A percentile compares a stretch with the other conserved stretches of the same genome.
Evolutionary conservation across 805 yeast species (phyloP).

Genomic region (Metschnikowia lochheadii): DNA sequence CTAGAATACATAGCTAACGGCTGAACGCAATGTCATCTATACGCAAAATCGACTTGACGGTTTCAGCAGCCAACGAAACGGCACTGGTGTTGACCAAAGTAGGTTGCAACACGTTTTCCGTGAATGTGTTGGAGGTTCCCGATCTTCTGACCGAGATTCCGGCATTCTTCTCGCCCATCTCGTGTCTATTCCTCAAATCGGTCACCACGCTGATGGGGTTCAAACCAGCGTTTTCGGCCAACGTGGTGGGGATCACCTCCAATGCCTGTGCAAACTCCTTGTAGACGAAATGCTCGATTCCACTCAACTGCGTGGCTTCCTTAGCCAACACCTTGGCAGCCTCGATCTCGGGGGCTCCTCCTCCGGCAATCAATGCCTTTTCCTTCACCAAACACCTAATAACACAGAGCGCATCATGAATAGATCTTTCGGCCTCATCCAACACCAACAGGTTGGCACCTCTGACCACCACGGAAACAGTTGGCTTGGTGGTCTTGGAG

Average conservation of each 20-base stretch:
- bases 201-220: constrained; percentile 89
- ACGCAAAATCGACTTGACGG: constrained; percentile 91
- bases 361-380: constrained; percentile 92
- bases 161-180: constrained; percentile 85
- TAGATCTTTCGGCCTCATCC: constrained; percentile 95
- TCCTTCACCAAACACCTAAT: constrained; percentile 82
- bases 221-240: constrained; percentile 94
- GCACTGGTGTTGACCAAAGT: constrained; percentile 93
- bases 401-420: constrained; percentile 97
- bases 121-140: constrained; percentile 84
- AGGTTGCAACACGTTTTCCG: constrained; percentile 95
- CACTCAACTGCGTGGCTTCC: constrained; percentile 70
- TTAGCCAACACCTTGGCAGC: constrained; percentile 68
- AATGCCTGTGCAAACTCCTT: constrained; percentile 88
- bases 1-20: constrained; percentile 9
- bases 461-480: constrained; percentile 87
- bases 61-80: constrained; percentile 89
- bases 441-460: constrained; percentile 89
- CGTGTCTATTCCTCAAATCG: constrained; percentile 87
- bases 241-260: constrained; percentile 88
- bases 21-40: constrained; percentile 92
- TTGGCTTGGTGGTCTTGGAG: constrained; percentile 51
- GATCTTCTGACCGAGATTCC: constrained; percentile 94
- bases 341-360: constrained; percentile 97
- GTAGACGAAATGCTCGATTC: constrained; percentile 88